Evolutionary conservation across 345 rosid species (phyloP).

Genomic region (Eucalyptus sideroxylon): DNA sequence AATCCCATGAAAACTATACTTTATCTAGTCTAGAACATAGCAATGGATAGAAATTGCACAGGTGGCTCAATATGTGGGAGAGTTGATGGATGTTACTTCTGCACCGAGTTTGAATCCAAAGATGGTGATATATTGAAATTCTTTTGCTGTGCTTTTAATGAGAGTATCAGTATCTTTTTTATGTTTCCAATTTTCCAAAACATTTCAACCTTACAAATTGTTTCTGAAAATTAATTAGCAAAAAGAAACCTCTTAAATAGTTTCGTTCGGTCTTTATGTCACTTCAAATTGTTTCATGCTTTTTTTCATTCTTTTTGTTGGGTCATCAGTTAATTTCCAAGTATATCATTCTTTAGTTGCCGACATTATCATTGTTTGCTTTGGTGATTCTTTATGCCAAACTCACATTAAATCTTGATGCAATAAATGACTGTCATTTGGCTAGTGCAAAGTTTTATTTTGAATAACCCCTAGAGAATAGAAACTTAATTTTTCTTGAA

Average conservation of each 20-base stretch:
- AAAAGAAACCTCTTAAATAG: not conserved
- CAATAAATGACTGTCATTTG: not conserved
- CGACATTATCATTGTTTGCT: not conserved
- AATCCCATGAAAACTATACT: not conserved
- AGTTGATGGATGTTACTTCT: not conserved
- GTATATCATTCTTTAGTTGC: not conserved
- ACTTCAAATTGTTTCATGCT: not conserved
- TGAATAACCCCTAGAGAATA: not conserved
- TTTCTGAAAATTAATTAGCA: not conserved
- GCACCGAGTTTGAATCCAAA: not conserved
- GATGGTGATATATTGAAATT: not conserved
- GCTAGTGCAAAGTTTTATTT: not conserved
- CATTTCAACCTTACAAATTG: not conserved
- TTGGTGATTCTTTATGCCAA: not conserved
- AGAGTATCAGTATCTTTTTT: not conserved
- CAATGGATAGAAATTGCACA: not conserved
- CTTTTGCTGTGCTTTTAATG: not conserved
- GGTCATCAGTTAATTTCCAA: not conserved
- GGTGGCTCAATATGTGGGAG: not conserved
- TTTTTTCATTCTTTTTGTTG: not conserved
- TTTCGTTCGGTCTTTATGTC: not conserved
- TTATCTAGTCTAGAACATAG: not conserved
- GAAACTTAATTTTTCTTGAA: not conserved
- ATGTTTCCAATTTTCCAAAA: not conserved
- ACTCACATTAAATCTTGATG: not conserved